Percentiles rank a stretch among this genome's conserved stretches.
Conservation (phyloP, 2,329 filamentous ascomycete genomes). For the Aspergillus ochraceoroseus region DNA sequence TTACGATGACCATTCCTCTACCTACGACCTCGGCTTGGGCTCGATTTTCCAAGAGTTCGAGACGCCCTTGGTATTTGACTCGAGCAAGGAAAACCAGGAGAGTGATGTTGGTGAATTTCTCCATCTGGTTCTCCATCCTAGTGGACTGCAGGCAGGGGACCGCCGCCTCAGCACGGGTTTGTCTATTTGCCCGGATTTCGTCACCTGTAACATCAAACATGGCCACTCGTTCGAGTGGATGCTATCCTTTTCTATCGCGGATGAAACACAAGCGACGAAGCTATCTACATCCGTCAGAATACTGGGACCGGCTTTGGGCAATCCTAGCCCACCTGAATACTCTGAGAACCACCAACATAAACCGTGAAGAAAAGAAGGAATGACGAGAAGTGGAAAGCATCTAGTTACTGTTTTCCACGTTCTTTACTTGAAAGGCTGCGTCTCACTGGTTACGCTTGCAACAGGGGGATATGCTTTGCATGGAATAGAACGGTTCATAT, state of each 20-base stretch:
- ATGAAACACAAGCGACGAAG: slow-evolving; percentile 1
- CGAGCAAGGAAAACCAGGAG: slow-evolving; percentile 7
- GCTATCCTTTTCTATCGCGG: slow-evolving; percentile 16
- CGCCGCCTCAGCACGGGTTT: background rate
- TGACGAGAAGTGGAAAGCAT: too few species aligned
- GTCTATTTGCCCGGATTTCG: slow-evolving; percentile 16
- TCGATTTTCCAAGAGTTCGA: slow-evolving; percentile 10
- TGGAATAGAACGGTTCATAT: too few species aligned
- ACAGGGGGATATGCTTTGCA: too few species aligned
- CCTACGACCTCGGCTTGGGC: slow-evolving; percentile 9
- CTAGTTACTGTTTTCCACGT: too few species aligned
- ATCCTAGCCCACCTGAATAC: too few species aligned
- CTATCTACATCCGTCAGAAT: too few species aligned
- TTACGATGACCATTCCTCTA: background rate
- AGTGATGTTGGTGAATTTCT: slow-evolving; percentile 18
- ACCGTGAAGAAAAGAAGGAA: too few species aligned
- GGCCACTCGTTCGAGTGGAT: slow-evolving; percentile 10
- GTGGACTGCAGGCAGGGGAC: slow-evolving; percentile 9
- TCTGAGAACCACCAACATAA: too few species aligned
- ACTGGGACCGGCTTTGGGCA: too few species aligned
- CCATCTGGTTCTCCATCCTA: slow-evolving; percentile 15
- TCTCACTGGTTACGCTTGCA: too few species aligned
- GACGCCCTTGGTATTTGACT: slow-evolving; percentile 12
- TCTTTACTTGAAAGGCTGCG: too few species aligned
- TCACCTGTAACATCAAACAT: slow-evolving; percentile 19